Base-by-base conservation (phyloP, 495 filamentous ascomycete genomes). In the Amorphotheca resinae region DNA sequence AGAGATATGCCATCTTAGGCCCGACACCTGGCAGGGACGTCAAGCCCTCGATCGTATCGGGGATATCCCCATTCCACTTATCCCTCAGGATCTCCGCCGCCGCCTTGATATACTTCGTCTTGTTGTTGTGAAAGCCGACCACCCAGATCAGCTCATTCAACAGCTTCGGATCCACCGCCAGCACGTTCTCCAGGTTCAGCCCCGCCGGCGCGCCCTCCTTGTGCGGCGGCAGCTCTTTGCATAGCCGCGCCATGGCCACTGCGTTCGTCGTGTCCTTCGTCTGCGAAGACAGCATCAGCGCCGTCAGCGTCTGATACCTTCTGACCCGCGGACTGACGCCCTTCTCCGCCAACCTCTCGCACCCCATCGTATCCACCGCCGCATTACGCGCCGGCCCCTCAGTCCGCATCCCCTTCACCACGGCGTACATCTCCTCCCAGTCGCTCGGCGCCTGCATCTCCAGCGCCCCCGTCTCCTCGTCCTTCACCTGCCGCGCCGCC, bases 351-450 rank as follows among this genome's bases (percentile, higher is more conserved):
- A 95, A 70, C 11, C 79, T 74, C 48, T 89, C 86, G 57, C 91
- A 98, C 15, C 91, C 91, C 91, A 98, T 95, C 0, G 93, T 95
- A 63, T 98, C 91, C 0, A 98, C 91, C 1, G 89, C 84, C 3
- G 91, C 91, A 43, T 70, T 64, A 22, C 41, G 45, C 36, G 63
- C 56, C 0, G 72, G 67, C n/a, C 82, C 78, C 31, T 73, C 72
- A 41, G 69, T 68, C 1, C 91, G 78, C 85, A 95, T 95, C 53
- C 73, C 72, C 50, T 77, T 79, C 26, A 87, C 80, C 0, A 74
- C 66, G 28, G 70, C 61, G 61, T 95, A 98, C 38, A 94, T 77
- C 20, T 78, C 71, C 42, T 87, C 79, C 91, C 91, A 98, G 55
- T 85, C 73, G 0, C 76, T 69, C 0, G 91, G 93, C 2, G 91